Conservation (phyloP, 2,329 filamentous ascomycete species). For the Canariomyces notabilis region DNA sequence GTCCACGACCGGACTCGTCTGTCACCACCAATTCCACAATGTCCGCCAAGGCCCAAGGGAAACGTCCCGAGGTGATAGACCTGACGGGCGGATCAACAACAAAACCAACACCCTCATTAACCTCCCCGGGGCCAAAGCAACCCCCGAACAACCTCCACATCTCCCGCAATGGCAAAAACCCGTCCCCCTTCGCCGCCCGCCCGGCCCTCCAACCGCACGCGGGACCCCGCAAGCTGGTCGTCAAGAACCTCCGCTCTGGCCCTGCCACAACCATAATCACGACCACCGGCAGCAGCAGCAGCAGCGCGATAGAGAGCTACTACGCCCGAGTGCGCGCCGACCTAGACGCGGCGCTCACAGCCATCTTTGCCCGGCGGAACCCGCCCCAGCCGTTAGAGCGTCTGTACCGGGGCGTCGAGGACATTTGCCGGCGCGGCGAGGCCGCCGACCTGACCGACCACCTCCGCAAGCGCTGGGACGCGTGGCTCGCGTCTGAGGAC, state of each 20-base stretch:
- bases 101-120: not conserved
- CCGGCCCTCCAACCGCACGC: slow-evolving; percentile 63
- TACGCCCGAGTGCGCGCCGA: slow-evolving; percentile 71
- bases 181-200: slow-evolving; percentile 13
- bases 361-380: slow-evolving; percentile 63
- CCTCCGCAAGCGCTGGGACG: slow-evolving; percentile 61
- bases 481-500: slow-evolving; percentile 50
- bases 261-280: slow-evolving; percentile 38
- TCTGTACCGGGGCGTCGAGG: slow-evolving; percentile 86
- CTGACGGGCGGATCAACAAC: slow-evolving; percentile 35
- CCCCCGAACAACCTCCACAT: not conserved
- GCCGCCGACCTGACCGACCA: slow-evolving; percentile 62
- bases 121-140: too few relatives aligned
- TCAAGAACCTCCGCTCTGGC: slow-evolving; percentile 77
- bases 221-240: slow-evolving; percentile 80
- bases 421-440: slow-evolving; percentile 75
- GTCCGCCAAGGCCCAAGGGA: slow-evolving; percentile 32
- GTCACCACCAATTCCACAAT: slow-evolving; percentile 19
- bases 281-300: slow-evolving; percentile 24
- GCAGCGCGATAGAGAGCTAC: slow-evolving; percentile 69
- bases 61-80: slow-evolving; percentile 39
- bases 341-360: slow-evolving; percentile 65
- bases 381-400: slow-evolving; percentile 76
- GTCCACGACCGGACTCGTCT: too few relatives aligned
- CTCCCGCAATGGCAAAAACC: slow-evolving; percentile 9